Base-by-base conservation (phyloP, 768 basidiomycete species). In the Gymnopilus junonius region DNA sequence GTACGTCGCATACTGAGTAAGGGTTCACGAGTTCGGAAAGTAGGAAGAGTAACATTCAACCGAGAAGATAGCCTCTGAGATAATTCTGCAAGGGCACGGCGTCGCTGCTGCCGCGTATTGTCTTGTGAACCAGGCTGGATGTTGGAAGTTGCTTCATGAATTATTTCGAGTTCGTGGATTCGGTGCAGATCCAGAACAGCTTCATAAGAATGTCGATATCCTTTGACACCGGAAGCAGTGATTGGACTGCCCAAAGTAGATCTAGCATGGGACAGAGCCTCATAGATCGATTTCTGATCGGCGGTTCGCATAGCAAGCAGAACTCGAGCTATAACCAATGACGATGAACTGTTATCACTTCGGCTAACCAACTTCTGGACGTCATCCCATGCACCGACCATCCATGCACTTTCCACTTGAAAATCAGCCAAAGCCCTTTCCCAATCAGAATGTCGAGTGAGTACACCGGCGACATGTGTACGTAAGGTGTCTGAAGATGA, bases 371-470 rank as follows among this genome's bases (percentile, higher is more conserved):
- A 80, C 17, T 77, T 76, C 55, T 87, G 82, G 15, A 99, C 91
- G 55, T 92, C 91, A 2, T 85, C 82, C 95, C 96, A 99, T 66
- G 95, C 94, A 5, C 94, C 92, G 34, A 95, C 90, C 86, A 96
- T 96, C 91, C 95, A 97, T 1, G 94, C 93, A 64, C 95, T 93
- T 78, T 99, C 96, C 11, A 92, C 87, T 68, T 94, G 92, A 71
- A 94, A 98, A 0, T 90, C 88, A 6, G 90, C 86, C 11, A 99
- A 79, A 2, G 83, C 81, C 6, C 81, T 72, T 61, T 91, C 85
- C 97, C 97, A 99, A 55, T 88, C 85, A 0, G 94, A 91, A 71
- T 93, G 88, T 12, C 90, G 87, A 42, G 89, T 90, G 20, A 99
- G 82, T 8, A 98, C 89, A 6, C 97, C 97, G 65, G 86, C 85